Conservation (phyloP, 164 flowering plant species). For the Litsea cubeba region DNA sequence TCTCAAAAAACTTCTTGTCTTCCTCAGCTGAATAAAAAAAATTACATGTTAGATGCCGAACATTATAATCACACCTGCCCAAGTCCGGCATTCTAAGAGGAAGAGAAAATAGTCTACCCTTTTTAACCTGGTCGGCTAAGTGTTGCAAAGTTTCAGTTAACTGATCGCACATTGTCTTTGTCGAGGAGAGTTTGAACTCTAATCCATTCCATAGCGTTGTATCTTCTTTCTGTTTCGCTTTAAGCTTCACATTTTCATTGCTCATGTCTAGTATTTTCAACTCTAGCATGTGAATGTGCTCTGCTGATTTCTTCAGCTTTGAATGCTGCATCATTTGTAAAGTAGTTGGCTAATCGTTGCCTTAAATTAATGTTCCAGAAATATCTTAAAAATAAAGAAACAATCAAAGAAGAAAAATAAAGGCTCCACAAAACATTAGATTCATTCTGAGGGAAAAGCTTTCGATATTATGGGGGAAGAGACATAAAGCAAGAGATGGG, state of each 20-base stretch:
- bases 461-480: not conserved
- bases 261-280: slow-evolving; percentile 68
- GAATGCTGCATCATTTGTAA: slow-evolving; percentile 45
- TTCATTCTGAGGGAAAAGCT: not conserved
- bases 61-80: not conserved
- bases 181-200: slow-evolving; percentile 83
- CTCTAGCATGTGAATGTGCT: slow-evolving; percentile 62
- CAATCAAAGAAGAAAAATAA: not conserved
- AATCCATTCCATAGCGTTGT: slow-evolving; percentile 88
- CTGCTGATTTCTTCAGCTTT: slow-evolving; percentile 74
- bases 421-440: not conserved
- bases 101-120: slow-evolving; percentile 37
- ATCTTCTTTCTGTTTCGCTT: slow-evolving; percentile 87
- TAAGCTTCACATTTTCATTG: slow-evolving; percentile 87
- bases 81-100: not conserved
- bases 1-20: slow-evolving; percentile 66
- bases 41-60: slow-evolving; percentile 3
- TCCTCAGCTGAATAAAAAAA: slow-evolving; percentile 61
- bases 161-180: slow-evolving; percentile 81
- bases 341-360: not conserved
- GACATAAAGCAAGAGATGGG: not conserved
- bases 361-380: not conserved
- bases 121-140: slow-evolving; percentile 74
- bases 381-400: not conserved
- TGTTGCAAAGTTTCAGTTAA: slow-evolving; percentile 80